Conservation (phyloP, 2,329 filamentous ascomycete species). For the Boeremia exigua region DNA sequence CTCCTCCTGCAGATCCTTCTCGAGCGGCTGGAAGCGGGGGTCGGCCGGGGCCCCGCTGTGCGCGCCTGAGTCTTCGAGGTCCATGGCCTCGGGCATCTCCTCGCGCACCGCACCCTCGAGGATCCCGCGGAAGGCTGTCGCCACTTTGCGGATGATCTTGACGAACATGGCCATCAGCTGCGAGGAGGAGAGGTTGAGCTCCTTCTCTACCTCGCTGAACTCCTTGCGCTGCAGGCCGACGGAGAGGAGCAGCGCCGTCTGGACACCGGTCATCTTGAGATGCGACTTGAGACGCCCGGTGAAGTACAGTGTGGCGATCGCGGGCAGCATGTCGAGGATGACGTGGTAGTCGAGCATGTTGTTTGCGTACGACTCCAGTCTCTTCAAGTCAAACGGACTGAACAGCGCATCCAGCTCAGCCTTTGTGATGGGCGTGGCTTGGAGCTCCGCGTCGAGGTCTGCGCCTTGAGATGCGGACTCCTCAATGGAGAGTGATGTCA, state of each 20-base stretch:
- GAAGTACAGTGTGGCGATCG: conserved; percentile 84
- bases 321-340: conserved; percentile 89
- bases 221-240: conserved; percentile 88
- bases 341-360: conserved; percentile 98
- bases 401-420: conserved; percentile 76
- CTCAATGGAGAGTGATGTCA: conserved; percentile 84
- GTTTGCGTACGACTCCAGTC: conserved; percentile 92
- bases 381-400: conserved; percentile 92
- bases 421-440: conserved; percentile 69
- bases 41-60: conserved; percentile 59
- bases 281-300: conserved; percentile 71
- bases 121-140: conserved; percentile 75
- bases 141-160: conserved; percentile 90
- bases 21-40: conserved; percentile 72
- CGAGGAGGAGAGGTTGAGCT: conserved; percentile 73
- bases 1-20: conserved; percentile 77
- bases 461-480: conserved; percentile 80
- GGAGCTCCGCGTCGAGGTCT: conserved; percentile 62
- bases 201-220: conserved; percentile 78
- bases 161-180: conserved; percentile 97
- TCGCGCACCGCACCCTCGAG: conserved; percentile 70
- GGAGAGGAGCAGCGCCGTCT: conserved; percentile 86
- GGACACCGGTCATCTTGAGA: conserved; percentile 79
- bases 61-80: conserved; percentile 56
- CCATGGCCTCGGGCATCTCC: conserved; percentile 54